Conservation (phyloP, 1,284 basidiomycete genomes). For the Malassezia japonica region DNA sequence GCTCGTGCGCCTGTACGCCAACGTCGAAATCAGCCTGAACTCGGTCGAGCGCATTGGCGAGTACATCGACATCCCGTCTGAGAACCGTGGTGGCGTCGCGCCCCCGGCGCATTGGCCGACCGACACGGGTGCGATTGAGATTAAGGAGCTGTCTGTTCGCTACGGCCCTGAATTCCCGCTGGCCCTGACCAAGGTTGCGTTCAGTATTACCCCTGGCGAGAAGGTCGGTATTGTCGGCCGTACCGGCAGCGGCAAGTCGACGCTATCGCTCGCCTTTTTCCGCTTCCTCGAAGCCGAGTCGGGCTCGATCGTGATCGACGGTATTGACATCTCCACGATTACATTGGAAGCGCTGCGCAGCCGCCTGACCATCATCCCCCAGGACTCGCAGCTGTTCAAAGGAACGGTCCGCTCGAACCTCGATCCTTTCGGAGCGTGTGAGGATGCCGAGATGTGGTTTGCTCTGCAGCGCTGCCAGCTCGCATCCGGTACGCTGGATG, state of each 20-base stretch:
- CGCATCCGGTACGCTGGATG: slow-evolving; percentile 20
- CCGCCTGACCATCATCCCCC: slow-evolving; percentile 78
- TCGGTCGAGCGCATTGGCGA: slow-evolving; percentile 47
- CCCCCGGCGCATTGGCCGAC: slow-evolving; percentile 48
- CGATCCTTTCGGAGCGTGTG: slow-evolving; percentile 62
- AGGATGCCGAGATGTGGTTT: slow-evolving; percentile 59
- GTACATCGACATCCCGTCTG: slow-evolving; percentile 36
- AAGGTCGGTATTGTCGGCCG: slow-evolving; percentile 51
- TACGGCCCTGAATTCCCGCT: slow-evolving; percentile 46
- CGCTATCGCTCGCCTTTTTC: slow-evolving; percentile 85
- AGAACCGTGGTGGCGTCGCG: slow-evolving; percentile 26
- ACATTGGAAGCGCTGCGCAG: slow-evolving; percentile 76
- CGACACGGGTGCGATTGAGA: slow-evolving; percentile 34
- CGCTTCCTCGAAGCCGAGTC: slow-evolving; percentile 75
- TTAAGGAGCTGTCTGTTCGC: slow-evolving; percentile 42
- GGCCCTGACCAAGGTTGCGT: slow-evolving; percentile 37
- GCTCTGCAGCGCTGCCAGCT: slow-evolving; percentile 52
- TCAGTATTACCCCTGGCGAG: slow-evolving; percentile 41
- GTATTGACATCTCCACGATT: slow-evolving; percentile 74
- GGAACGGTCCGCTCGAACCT: slow-evolving; percentile 46
- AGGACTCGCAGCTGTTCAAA: slow-evolving; percentile 55
- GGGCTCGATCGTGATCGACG: slow-evolving; percentile 76
- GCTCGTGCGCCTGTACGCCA: slow-evolving; percentile 40
- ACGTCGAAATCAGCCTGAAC: slow-evolving; percentile 49
- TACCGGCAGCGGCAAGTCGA: slow-evolving; percentile 78